Conservation (phyloP, 306 rosid species). For the Comarum palustre region DNA sequence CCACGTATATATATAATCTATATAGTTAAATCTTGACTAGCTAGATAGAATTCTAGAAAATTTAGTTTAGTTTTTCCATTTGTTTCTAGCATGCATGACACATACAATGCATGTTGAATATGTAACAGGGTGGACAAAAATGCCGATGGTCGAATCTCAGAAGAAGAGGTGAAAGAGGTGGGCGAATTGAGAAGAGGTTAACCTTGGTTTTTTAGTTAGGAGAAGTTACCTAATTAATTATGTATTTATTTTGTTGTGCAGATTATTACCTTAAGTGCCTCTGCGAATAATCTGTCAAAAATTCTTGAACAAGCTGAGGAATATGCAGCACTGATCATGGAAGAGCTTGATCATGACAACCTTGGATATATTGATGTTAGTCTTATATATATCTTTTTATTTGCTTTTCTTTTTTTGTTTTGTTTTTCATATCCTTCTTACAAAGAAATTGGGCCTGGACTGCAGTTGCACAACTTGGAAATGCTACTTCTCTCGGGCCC, state of each 20-base stretch:
- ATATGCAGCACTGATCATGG: constrained; percentile 90
- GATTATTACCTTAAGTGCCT: constrained; percentile 79
- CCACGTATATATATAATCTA: not conserved
- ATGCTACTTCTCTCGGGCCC: constrained; percentile 81
- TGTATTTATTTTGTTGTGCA: constrained; percentile 13
- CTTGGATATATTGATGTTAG: constrained; percentile 78
- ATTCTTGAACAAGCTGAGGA: constrained; percentile 75
- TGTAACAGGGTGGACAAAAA: constrained; percentile 81
- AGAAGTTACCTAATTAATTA: not conserved
- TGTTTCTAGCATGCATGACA: constrained; percentile 4
- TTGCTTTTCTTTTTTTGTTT: not conserved
- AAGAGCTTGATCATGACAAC: constrained; percentile 78
- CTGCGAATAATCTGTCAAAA: constrained; percentile 79
- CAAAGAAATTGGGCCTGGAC: not conserved
- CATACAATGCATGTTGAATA: not conserved
- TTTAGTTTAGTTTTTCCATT: not conserved
- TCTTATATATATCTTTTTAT: not conserved
- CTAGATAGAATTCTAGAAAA: not conserved
- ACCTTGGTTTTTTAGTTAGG: too few relatives aligned
- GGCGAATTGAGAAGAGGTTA: not conserved
- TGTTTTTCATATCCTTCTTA: not conserved
- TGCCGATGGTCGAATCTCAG: constrained; percentile 79
- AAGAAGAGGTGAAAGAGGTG: constrained; percentile 84
- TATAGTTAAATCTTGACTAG: not conserved
- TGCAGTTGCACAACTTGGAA: constrained; percentile 79